Percentiles rank a stretch among this genome's conserved stretches.
Conservation (phyloP, 805 yeast species). For the Candida quercuum region DNA sequence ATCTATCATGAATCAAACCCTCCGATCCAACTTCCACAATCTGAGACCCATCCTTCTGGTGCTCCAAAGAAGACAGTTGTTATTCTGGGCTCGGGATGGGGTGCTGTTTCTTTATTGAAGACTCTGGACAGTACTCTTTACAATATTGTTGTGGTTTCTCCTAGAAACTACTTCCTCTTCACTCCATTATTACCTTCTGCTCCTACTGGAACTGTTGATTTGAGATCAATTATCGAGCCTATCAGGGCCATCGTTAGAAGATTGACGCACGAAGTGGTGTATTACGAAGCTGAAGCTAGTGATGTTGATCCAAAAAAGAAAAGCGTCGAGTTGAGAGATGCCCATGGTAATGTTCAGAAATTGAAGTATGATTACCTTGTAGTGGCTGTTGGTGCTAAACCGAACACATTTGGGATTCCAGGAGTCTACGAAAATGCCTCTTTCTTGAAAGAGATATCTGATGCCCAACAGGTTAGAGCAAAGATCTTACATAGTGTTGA, state of each 20-base stretch:
- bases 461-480: conserved; percentile 78
- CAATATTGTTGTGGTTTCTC: conserved; percentile 86
- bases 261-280: conserved; percentile 69
- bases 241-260: conserved; percentile 82
- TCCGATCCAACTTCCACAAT: conserved; percentile 52
- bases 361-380: conserved; percentile 77
- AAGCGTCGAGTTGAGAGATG: conserved; percentile 55
- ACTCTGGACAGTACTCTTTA: conserved; percentile 80
- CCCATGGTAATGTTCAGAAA: conserved; percentile 37
- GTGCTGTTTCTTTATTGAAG: conserved; percentile 79
- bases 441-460: conserved; percentile 85
- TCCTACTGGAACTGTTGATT: conserved; percentile 89
- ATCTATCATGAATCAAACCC: conserved; percentile 63
- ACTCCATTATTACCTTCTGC: conserved; percentile 95
- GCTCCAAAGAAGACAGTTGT: conserved; percentile 45
- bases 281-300: conserved; percentile 88
- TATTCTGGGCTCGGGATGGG: conserved; percentile 92
- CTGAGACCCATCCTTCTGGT: conserved; percentile 45
- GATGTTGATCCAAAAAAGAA: conserved; percentile 71
- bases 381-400: conserved; percentile 92
- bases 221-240: conserved; percentile 91
- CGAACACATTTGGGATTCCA: conserved; percentile 90
- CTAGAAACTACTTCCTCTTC: conserved; percentile 91
- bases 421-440: conserved; percentile 88
- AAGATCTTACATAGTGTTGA: conserved; percentile 84